Conservation (phyloP, 23 red algal species). For the Chondrus crispus region DNA sequence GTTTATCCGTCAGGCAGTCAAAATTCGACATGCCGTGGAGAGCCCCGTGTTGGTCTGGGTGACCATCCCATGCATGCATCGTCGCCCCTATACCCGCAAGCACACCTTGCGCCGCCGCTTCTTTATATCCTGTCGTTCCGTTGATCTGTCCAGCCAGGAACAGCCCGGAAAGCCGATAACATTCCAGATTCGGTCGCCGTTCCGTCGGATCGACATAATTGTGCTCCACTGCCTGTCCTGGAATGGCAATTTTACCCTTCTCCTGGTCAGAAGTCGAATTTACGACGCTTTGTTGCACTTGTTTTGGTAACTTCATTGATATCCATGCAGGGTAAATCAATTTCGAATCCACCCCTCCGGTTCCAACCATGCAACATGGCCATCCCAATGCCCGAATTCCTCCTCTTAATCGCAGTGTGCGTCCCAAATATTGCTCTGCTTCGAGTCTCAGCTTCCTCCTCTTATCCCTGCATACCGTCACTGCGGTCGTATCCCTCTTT, state of each 20-base stretch:
- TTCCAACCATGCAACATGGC: slow-evolving; percentile 78
- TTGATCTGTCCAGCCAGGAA: slow-evolving; percentile 87
- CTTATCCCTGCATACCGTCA: too few species aligned
- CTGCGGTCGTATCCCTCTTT: too few species aligned
- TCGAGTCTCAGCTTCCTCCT: too few species aligned
- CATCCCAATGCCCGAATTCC: slow-evolving; percentile 57
- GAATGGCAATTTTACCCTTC: slow-evolving; percentile 36
- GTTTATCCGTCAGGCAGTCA: slow-evolving; percentile 2
- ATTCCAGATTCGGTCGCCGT: slow-evolving; percentile 53
- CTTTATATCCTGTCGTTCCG: slow-evolving; percentile 83
- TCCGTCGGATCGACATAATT: slow-evolving; percentile 72
- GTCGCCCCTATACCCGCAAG: slow-evolving; percentile 61
- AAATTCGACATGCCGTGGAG: background rate
- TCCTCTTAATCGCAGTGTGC: too few species aligned
- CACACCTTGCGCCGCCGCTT: slow-evolving; percentile 75
- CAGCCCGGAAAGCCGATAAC: slow-evolving; percentile 36
- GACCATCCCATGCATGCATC: background rate
- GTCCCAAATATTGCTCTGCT: too few species aligned
- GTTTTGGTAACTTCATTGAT: slow-evolving; percentile 64
- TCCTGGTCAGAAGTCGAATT: slow-evolving; percentile 75
- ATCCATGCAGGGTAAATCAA: slow-evolving; percentile 74
- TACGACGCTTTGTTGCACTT: slow-evolving; percentile 53
- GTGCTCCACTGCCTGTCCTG: slow-evolving; percentile 82
- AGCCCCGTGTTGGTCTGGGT: background rate
- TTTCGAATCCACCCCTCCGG: slow-evolving; percentile 51